Percentiles rank a stretch among this genome's conserved stretches.
These are phyloP conservation scores for Stagonosporopsis chrysanthemi DNA, from an alignment of 2,329 filamentous ascomycete genomes.

Conservation along the genomic window DNA sequence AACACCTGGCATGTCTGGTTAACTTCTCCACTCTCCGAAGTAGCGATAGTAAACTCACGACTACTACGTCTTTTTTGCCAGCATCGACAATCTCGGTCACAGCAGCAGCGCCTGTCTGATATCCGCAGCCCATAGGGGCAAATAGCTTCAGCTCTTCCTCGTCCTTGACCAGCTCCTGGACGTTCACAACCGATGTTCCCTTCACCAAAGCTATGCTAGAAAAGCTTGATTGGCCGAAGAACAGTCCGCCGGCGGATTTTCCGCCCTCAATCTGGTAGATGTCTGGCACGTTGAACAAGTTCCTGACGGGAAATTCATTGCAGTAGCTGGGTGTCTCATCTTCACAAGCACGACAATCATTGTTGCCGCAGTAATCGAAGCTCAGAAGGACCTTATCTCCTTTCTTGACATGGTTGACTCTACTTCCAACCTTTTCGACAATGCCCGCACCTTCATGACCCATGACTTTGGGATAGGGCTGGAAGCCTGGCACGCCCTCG, in stretches of 20 bases:
- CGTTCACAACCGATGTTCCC: slow-evolving; percentile 54
- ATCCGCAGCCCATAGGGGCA: slow-evolving; percentile 56
- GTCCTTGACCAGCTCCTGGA: slow-evolving; percentile 46
- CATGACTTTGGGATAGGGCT: slow-evolving; percentile 57
- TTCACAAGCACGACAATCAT: slow-evolving; percentile 58
- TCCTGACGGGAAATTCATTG: slow-evolving; percentile 56
- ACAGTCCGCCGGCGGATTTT: slow-evolving; percentile 46
- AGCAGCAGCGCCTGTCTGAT: slow-evolving; percentile 56
- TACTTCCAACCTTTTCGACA: slow-evolving; percentile 55
- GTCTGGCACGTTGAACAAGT: slow-evolving; percentile 47
- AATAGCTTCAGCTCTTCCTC: slow-evolving; percentile 54
- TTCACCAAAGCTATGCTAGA: slow-evolving; percentile 51
- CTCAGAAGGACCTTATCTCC: slow-evolving; percentile 59
- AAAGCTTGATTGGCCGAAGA: slow-evolving; percentile 60
- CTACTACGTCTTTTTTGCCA: slow-evolving; percentile 47
- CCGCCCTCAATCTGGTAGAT: slow-evolving; percentile 35
- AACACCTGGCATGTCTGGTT: slow-evolving; percentile 27
- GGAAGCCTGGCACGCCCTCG: slow-evolving; percentile 38
- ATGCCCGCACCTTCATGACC: slow-evolving; percentile 65
- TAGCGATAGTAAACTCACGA: slow-evolving; percentile 35
- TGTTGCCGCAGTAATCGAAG: slow-evolving; percentile 57
- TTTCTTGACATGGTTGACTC: slow-evolving; percentile 51
- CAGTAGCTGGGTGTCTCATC: slow-evolving; percentile 58
- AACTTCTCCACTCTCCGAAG: background rate
- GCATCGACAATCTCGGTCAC: slow-evolving; percentile 50